Percentiles rank a stretch among this genome's conserved stretches.
Conservation (phyloP, 2,329 filamentous ascomycete species). For the Apiospora hydei region DNA sequence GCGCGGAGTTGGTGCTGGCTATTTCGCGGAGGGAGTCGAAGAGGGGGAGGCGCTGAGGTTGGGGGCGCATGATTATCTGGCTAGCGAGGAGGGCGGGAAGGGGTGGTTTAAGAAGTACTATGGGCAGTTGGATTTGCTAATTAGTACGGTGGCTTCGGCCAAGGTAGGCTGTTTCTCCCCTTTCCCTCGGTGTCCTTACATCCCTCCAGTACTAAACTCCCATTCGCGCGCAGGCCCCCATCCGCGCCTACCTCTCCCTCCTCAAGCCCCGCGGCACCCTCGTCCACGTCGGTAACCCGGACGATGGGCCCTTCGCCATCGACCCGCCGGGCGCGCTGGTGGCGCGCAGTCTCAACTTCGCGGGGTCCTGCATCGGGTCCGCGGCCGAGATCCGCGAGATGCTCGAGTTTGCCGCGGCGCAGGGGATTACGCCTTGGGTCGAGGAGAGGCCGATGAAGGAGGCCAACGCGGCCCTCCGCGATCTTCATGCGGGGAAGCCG, state of each 20-base stretch:
- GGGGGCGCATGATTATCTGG: conserved; percentile 51
- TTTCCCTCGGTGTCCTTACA: neutral
- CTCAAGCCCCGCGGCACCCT: conserved; percentile 65
- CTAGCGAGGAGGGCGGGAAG: conserved; percentile 49
- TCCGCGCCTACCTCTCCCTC: conserved; percentile 63
- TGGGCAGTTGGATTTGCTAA: conserved; percentile 58
- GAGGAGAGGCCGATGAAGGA: conserved; percentile 30
- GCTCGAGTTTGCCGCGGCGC: conserved; percentile 55
- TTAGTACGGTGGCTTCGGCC: conserved; percentile 56
- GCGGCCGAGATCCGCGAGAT: conserved; percentile 59
- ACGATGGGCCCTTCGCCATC: conserved; percentile 46
- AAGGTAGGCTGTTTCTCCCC: conserved; percentile 37
- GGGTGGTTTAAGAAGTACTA: conserved; percentile 56
- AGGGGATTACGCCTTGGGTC: conserved; percentile 54
- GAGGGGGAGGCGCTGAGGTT: conserved; percentile 57
- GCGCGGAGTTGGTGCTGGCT: conserved; percentile 61
- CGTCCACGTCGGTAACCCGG: conserved; percentile 70
- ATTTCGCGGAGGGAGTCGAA: conserved; percentile 59
- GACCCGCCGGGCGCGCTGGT: conserved; percentile 38
- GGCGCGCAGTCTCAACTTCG: conserved; percentile 55
- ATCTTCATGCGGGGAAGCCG: conserved; percentile 26
- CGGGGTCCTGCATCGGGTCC: conserved; percentile 50
- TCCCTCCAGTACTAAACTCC: too few species aligned
- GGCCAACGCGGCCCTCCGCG: conserved; percentile 28
- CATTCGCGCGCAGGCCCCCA: conserved; percentile 57